These are phyloP conservation scores for Aspergillus arachidicola DNA, from an alignment of 2,329 filamentous ascomycete species.

Conservation along the genomic window DNA sequence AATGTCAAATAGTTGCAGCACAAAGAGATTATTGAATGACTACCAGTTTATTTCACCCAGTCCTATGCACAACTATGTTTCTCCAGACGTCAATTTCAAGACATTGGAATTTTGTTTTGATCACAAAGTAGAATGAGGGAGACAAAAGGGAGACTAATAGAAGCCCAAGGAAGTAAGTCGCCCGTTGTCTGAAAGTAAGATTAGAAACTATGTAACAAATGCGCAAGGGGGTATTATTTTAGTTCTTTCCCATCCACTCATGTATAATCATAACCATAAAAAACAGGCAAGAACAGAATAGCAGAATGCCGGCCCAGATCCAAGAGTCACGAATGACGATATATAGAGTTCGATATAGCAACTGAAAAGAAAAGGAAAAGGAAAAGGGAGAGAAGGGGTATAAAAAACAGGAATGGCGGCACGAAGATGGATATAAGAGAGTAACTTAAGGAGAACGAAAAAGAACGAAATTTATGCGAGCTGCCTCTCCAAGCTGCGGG, in stretches of 20 bases:
- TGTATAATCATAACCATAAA: slow-evolving; percentile 3
- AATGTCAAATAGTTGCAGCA: background rate
- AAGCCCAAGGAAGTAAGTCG: background rate
- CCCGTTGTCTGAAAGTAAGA: background rate
- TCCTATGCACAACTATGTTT: background rate
- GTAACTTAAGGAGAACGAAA: background rate
- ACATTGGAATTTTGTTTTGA: background rate
- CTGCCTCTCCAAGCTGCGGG: slow-evolving; percentile 42
- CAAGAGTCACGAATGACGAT: background rate
- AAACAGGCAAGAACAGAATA: background rate
- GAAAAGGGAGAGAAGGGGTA: slow-evolving; percentile 10
- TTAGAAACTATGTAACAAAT: slow-evolving; percentile 3
- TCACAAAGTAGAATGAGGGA: background rate
- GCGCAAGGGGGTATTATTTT: slow-evolving; percentile 13
- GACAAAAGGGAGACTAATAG: background rate
- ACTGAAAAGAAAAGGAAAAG: background rate
- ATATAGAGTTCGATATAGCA: background rate
- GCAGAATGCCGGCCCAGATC: background rate
- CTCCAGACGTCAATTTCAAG: background rate
- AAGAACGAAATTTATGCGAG: slow-evolving; percentile 33
- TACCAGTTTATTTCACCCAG: background rate
- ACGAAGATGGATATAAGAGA: background rate
- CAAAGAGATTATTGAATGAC: background rate
- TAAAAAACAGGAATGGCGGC: background rate
- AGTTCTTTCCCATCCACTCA: slow-evolving; percentile 10